These are phyloP conservation scores for Emericellopsis cladophorae DNA, from an alignment of 2,329 filamentous ascomycete genomes.

Conservation along the genomic window DNA sequence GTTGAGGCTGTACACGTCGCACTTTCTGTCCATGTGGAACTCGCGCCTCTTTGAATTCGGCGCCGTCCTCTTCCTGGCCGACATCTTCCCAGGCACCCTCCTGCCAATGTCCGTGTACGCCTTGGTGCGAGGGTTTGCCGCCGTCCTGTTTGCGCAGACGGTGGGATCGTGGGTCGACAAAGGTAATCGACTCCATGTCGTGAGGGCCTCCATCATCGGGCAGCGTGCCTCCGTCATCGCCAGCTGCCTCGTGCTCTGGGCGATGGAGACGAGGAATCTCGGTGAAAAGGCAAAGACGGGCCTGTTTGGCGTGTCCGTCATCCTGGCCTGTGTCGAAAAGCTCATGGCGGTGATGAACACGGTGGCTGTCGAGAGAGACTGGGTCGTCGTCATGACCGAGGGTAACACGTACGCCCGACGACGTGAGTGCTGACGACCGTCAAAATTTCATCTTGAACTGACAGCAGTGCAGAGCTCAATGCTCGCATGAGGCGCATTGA, in stretches of 20 bases:
- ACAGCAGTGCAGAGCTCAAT: constrained; percentile 29
- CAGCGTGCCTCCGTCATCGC: constrained; percentile 30
- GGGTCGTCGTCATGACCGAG: constrained; percentile 35
- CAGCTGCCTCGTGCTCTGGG: constrained; percentile 32
- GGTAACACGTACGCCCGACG: constrained; percentile 1
- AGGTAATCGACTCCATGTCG: constrained; percentile 32
- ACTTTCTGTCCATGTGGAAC: constrained; percentile 52
- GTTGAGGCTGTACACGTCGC: constrained; percentile 38
- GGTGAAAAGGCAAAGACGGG: constrained; percentile 2
- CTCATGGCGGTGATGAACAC: constrained; percentile 50
- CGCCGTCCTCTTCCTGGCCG: constrained; percentile 43
- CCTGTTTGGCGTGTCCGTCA: constrained; percentile 22
- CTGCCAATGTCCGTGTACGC: constrained; percentile 59
- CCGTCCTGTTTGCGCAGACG: constrained; percentile 42
- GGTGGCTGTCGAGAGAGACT: constrained; percentile 59
- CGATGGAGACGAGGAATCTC: constrained; percentile 1
- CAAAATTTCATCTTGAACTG: constrained; percentile 2
- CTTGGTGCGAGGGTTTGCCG: constrained; percentile 42
- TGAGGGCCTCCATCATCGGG: constrained; percentile 21
- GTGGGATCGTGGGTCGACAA: constrained; percentile 48
- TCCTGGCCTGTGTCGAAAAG: constrained; percentile 58
- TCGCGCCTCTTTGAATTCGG: constrained; percentile 52
- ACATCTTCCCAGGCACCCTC: constrained; percentile 44
- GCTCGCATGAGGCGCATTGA: constrained; percentile 51
- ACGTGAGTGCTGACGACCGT: too few species aligned